Evolutionary conservation across 257 asterid genomes (phyloP).

Genomic region (Solanum gracilifrons): DNA sequence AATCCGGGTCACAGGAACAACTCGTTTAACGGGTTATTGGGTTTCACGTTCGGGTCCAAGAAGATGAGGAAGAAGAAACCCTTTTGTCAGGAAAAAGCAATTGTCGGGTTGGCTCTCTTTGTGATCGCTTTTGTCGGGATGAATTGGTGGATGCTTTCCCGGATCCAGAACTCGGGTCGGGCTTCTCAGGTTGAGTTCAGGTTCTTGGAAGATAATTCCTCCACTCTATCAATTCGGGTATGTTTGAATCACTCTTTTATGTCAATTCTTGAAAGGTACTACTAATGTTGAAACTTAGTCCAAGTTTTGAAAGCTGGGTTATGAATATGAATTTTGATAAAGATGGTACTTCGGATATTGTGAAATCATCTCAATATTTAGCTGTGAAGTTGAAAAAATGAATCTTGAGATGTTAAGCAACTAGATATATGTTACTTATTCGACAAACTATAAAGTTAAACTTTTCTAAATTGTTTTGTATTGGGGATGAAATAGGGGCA

Average conservation of each 20-base stretch:
- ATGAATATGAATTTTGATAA: background rate
- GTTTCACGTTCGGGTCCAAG: constrained; percentile 14
- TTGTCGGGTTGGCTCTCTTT: constrained; percentile 25
- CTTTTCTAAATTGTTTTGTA: background rate
- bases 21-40: constrained; percentile 24
- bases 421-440: background rate
- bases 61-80: constrained; percentile 18
- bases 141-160: constrained; percentile 78
- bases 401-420: background rate
- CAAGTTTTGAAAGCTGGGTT: background rate
- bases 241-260: background rate
- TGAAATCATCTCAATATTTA: background rate
- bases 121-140: constrained; percentile 37
- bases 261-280: background rate
- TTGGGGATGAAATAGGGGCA: background rate
- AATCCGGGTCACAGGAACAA: background rate
- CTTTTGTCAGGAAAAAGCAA: constrained; percentile 31
- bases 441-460: background rate
- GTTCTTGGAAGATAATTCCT: constrained; percentile 42
- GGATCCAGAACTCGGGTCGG: constrained; percentile 56
- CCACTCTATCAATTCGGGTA: constrained; percentile 65
- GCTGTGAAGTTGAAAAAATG: background rate
- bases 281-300: background rate
- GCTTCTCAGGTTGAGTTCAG: constrained; percentile 28
- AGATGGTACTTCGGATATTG: background rate